Base-by-base conservation (phyloP, 495 filamentous ascomycete genomes). In the Penicillium macrosclerotiorum region DNA sequence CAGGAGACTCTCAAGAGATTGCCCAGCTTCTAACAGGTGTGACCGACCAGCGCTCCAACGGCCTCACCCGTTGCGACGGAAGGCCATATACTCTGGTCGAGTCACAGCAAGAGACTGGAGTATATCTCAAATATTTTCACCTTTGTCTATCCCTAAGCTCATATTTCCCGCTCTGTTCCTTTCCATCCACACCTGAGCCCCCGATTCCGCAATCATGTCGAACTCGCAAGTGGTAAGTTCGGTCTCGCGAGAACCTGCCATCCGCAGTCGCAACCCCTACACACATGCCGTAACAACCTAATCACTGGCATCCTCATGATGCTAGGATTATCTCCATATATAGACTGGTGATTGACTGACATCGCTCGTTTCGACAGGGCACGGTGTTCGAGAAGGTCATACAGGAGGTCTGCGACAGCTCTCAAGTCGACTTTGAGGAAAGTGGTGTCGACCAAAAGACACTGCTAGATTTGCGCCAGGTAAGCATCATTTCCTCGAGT, bases 351-450 rank as follows among this genome's bases (percentile, higher is more conserved):
- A n/a, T 38, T 55, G 47, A 55, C 69, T 75, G 55, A 75, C 60
- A 51, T 44, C 41, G 49, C 47, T 47, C 52, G 42, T 43, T 52
- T 51, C 48, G 45, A 65, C 59, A 88, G 86, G 93, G 94, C 60
- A 59, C 65, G 47, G 83, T 96, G 50, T 99, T 96, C 74, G 75
- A 84, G 63, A 78, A 83, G 64, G 87, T 97, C 74, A 96, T 99
- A 69, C 74, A 88, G 47, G 91, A 93, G 65, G 90, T 97, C 48
- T 84, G 95, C 62, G 81, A 87, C 48, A 79, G 80, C 42, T 95
- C 90, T 59, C 80, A 88, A 65, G 84, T 92, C 58, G 91, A 96
- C 65, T 97, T 99, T 68, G 94, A 99, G 67, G 93, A 97, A 65
- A 86, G 84, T 57, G 94, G 94, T 52, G 87, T 97, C 48, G 89